A percentile compares a stretch with the other conserved stretches of the same genome.
phyloP scores from a whole-genome alignment of 2,329 filamentous ascomycete species.

The Penicillium aurantiogriseum region DNA sequence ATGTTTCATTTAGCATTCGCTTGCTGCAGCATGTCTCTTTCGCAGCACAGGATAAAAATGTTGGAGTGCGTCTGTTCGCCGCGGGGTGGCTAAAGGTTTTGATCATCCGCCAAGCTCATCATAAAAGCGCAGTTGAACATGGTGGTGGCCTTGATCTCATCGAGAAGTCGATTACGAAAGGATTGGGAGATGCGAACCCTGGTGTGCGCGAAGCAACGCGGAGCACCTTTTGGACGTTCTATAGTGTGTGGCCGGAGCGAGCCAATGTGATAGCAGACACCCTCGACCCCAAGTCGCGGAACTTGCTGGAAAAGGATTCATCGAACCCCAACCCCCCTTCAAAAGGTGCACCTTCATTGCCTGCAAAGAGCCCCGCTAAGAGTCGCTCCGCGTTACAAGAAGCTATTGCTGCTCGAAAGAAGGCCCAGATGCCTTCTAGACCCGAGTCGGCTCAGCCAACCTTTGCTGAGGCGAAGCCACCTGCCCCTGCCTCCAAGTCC shows the following conservation, averaged over 20 bases:
- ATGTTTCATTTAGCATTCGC: slow-evolving; percentile 74
- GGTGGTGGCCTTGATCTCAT: slow-evolving; percentile 77
- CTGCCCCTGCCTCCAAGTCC: slow-evolving; percentile 35
- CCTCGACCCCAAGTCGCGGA: slow-evolving; percentile 75
- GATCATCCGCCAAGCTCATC: slow-evolving; percentile 69
- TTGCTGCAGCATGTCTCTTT: slow-evolving; percentile 81
- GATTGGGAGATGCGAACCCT: slow-evolving; percentile 84
- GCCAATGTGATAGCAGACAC: slow-evolving; percentile 75
- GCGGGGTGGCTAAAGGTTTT: slow-evolving; percentile 82
- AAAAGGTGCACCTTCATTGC: slow-evolving; percentile 15
- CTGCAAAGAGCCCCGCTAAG: slow-evolving; percentile 20
- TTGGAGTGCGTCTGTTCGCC: slow-evolving; percentile 76
- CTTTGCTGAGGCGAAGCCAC: slow-evolving; percentile 45
- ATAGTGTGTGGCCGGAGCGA: slow-evolving; percentile 70
- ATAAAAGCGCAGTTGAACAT: slow-evolving; percentile 82
- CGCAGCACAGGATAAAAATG: slow-evolving; percentile 90
- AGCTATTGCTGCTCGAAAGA: slow-evolving; percentile 80
- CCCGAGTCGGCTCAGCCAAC: slow-evolving; percentile 59
- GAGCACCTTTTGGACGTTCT: slow-evolving; percentile 81
- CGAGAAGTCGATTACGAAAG: slow-evolving; percentile 85
- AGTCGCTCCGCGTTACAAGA: slow-evolving; percentile 67
- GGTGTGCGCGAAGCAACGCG: slow-evolving; percentile 84
- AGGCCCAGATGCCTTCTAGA: slow-evolving; percentile 51
- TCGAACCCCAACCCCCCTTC: slow-evolving; percentile 59
- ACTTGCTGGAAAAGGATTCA: slow-evolving; percentile 76